phyloP scores from a whole-genome alignment of 208 protist genomes.

The Leishmania braziliensis region DNA sequence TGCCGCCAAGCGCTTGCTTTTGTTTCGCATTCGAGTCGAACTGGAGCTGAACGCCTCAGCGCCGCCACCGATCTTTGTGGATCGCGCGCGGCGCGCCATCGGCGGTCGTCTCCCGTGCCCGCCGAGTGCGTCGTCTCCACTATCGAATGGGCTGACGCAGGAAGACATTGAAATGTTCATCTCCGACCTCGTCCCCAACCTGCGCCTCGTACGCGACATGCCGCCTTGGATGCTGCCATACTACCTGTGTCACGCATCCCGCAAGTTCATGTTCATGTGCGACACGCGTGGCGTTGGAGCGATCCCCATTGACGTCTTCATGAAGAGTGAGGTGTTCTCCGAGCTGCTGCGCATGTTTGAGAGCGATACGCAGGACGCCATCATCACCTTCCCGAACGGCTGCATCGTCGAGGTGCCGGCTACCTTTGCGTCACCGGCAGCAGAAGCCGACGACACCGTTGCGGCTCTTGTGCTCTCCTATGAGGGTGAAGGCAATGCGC shows the following conservation, averaged over 20 bases:
- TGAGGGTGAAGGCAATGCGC: conserved; percentile 62
- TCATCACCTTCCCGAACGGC: conserved; percentile 64
- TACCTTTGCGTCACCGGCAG: conserved; percentile 31
- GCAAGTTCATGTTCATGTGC: conserved; percentile 95
- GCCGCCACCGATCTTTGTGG: conserved; percentile 39
- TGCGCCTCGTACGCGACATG: conserved; percentile 83
- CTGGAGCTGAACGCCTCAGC: conserved; percentile 68
- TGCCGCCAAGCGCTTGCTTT: conserved; percentile 77
- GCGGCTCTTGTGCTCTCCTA: conserved; percentile 57
- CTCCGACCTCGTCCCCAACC: conserved; percentile 65
- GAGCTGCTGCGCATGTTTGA: conserved; percentile 91
- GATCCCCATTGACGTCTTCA: conserved; percentile 81
- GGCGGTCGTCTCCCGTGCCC: conserved; percentile 42
- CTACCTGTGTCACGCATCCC: conserved; percentile 89
- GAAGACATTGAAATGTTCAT: conserved; percentile 87
- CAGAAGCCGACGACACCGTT: conserved; percentile 67
- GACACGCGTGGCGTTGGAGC: conserved; percentile 74
- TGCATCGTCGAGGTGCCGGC: conserved; percentile 79
- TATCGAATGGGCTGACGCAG: conserved; percentile 82
- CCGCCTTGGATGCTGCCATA: conserved; percentile 87
- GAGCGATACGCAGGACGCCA: conserved; percentile 77
- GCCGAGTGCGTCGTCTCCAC: conserved; percentile 72
- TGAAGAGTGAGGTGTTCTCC: conserved; percentile 88
- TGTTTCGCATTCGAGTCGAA: conserved; percentile 83
- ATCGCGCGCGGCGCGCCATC: conserved; percentile 12